A percentile compares a stretch with the other conserved stretches of the same genome.
These are phyloP conservation scores for Apiosordaria backusii DNA, from an alignment of 495 filamentous ascomycete species.

Conservation along the genomic window DNA sequence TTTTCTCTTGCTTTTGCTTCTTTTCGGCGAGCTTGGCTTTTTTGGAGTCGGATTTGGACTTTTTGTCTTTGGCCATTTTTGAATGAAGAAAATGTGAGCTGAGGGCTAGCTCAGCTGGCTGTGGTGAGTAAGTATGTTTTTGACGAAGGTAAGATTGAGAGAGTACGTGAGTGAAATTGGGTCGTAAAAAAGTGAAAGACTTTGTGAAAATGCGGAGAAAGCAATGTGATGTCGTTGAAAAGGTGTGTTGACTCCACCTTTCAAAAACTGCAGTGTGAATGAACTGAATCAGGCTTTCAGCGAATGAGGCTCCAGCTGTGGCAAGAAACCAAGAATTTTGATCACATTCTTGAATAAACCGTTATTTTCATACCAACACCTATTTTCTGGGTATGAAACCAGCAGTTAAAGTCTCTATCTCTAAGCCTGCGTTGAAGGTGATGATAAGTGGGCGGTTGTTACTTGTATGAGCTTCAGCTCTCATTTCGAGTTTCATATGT, in stretches of 20 bases:
- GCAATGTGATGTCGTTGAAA: neutral
- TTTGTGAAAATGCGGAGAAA: conserved; percentile 17
- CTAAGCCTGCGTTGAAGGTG: no score
- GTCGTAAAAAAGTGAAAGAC: conserved; percentile 14
- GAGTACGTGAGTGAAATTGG: neutral
- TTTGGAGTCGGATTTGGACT: conserved; percentile 55
- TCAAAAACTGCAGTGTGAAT: neutral
- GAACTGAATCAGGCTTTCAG: no score
- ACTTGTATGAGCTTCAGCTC: no score
- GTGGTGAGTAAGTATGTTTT: neutral
- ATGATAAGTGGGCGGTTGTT: no score
- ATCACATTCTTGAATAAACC: no score
- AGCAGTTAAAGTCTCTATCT: no score
- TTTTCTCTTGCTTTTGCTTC: conserved; percentile 61
- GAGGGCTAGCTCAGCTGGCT: neutral
- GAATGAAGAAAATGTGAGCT: neutral
- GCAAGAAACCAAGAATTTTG: no score
- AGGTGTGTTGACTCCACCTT: conserved; percentile 1
- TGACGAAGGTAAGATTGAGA: neutral
- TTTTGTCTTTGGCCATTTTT: conserved; percentile 59
- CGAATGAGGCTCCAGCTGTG: no score
- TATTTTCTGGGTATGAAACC: no score
- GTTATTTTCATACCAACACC: no score
- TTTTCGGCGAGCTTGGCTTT: conserved; percentile 61
- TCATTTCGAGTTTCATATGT: no score